Evolutionary conservation across 176 grass and related monocot species (phyloP).

Genomic region (Leersia perrieri): DNA sequence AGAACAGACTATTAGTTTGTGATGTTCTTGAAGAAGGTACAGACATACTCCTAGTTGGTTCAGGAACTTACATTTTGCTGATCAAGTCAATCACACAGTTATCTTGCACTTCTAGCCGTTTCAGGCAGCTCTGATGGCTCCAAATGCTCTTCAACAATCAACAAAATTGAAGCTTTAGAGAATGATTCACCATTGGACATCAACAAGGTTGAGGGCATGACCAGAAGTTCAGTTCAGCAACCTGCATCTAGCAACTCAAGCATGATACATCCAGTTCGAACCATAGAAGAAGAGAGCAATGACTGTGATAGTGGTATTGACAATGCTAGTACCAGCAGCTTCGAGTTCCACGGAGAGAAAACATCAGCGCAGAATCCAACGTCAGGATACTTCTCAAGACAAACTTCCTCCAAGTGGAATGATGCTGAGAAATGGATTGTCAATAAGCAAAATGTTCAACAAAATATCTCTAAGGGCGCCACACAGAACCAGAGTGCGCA

Average conservation of each 20-base stretch:
- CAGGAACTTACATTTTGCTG: background rate
- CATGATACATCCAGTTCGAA: slow-evolving; percentile 75
- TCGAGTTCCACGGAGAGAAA: slow-evolving; percentile 83
- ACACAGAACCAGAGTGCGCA: slow-evolving; percentile 29
- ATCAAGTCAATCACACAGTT: slow-evolving; percentile 6
- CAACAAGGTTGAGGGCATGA: slow-evolving; percentile 33
- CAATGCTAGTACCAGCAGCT: slow-evolving; percentile 56
- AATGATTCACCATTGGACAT: slow-evolving; percentile 20
- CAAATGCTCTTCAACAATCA: slow-evolving; percentile 30
- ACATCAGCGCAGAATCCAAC: slow-evolving; percentile 35
- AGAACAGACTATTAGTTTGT: slow-evolving; percentile 56
- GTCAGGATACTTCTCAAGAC: slow-evolving; percentile 49
- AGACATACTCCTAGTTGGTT: background rate
- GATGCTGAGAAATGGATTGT: slow-evolving; percentile 98
- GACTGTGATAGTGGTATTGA: slow-evolving; percentile 63
- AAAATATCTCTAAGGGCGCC: slow-evolving; percentile 19
- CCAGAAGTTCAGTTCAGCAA: slow-evolving; percentile 44
- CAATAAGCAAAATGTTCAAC: slow-evolving; percentile 63
- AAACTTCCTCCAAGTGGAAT: slow-evolving; percentile 86
- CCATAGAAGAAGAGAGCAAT: slow-evolving; percentile 60
- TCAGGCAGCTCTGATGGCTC: slow-evolving; percentile 57
- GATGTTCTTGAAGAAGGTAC: slow-evolving; percentile 78
- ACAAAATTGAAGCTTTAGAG: slow-evolving; percentile 22
- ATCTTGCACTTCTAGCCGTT: slow-evolving; percentile 24
- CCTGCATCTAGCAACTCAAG: slow-evolving; percentile 51